Percentiles rank a stretch among this genome's conserved stretches.
Conservation (phyloP, 768 basidiomycete species). For the Grammothele lineata region DNA sequence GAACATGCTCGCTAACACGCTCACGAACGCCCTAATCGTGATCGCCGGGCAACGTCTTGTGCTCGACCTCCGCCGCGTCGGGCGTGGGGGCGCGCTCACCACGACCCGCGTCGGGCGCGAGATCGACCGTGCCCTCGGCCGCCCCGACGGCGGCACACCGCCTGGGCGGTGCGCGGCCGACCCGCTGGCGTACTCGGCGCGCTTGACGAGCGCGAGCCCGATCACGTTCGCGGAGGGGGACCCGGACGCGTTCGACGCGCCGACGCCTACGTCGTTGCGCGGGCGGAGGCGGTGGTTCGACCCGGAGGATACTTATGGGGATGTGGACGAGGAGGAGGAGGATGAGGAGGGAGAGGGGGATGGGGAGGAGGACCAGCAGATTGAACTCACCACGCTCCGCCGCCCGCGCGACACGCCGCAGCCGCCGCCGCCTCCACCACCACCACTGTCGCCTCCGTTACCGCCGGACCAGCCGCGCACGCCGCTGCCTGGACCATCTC, state of each 20-base stretch:
- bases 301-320: not conserved
- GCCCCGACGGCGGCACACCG: conserved; percentile 1
- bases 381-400: too few species aligned
- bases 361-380: too few species aligned
- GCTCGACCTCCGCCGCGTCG: conserved; percentile 16
- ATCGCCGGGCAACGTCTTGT: conserved; percentile 16
- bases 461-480: too few species aligned
- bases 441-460: too few species aligned
- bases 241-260: not conserved
- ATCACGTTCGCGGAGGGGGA: not conserved
- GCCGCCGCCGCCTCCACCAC: too few species aligned
- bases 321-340: not conserved
- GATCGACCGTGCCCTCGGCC: conserved; percentile 15
- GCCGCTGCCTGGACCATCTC: too few species aligned
- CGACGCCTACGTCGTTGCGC: too few species aligned
- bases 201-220: too few species aligned
- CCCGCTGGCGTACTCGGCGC: too few species aligned
- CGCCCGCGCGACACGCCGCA: too few species aligned
- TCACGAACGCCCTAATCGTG: conserved; percentile 13
- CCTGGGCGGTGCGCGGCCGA: not conserved
- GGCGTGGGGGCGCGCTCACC: conserved; percentile 5
- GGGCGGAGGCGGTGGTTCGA: not conserved
- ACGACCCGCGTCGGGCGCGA: conserved; percentile 15
- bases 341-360: not conserved
- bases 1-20: conserved; percentile 13